A percentile compares a stretch with the other conserved stretches of the same genome.
These are phyloP conservation scores for Miscanthus lutarioriparius DNA, from an alignment of 176 grass and related monocot species.

Conservation along the genomic window DNA sequence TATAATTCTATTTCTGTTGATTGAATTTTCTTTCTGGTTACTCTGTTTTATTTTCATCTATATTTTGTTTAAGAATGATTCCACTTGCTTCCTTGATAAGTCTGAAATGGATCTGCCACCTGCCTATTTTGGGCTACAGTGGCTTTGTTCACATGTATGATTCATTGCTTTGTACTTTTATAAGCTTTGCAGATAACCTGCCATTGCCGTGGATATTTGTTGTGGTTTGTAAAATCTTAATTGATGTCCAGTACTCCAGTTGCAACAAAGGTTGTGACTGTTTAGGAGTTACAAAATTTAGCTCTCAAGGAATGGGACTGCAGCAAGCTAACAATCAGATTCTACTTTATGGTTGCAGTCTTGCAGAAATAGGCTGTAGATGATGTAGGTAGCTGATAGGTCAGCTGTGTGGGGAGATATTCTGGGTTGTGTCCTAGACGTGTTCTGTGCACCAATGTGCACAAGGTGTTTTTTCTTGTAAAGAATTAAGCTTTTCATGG, in stretches of 20 bases:
- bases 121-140: not conserved
- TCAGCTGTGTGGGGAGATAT: not conserved
- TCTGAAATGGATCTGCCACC: not conserved
- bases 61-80: slow-evolving; percentile 19
- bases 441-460: not conserved
- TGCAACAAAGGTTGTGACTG: not conserved
- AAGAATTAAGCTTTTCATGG: not conserved
- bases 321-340: not conserved
- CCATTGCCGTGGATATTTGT: not conserved
- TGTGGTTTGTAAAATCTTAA: not conserved
- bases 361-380: not conserved
- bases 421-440: not conserved
- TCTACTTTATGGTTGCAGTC: slow-evolving; percentile 5
- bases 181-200: not conserved
- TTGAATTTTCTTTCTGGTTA: not conserved
- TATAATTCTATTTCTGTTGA: not conserved
- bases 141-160: not conserved
- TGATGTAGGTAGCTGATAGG: not conserved
- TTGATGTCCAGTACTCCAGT: not conserved
- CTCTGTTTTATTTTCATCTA: not conserved
- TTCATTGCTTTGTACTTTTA: not conserved
- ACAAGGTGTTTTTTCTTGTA: not conserved
- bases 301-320: not conserved
- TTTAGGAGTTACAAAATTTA: not conserved
- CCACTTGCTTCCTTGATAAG: not conserved